Conservation (phyloP, 148 eudicot species). For the Gaultheria prostrata region DNA sequence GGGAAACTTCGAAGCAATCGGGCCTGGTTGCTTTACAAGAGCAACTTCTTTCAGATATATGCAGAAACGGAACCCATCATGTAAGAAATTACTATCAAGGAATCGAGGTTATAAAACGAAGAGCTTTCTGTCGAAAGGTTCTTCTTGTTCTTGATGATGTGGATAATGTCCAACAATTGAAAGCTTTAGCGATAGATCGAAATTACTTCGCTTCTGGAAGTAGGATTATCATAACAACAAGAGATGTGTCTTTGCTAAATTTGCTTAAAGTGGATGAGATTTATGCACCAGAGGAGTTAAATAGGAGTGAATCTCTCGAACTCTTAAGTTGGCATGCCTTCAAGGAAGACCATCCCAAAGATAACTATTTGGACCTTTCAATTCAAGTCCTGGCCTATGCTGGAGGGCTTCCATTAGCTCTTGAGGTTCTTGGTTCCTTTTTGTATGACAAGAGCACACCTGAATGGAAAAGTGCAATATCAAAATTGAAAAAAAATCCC, state of each 20-base stretch:
- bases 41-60: background rate
- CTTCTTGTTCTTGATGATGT: conserved; percentile 13
- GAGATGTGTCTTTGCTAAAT: background rate
- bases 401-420: background rate
- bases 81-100: background rate
- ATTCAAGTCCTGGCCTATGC: background rate
- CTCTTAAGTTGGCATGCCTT: conserved; percentile 11
- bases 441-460: background rate
- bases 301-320: background rate
- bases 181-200: background rate
- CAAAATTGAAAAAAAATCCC: background rate
- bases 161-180: background rate
- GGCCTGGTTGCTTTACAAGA: background rate
- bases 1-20: background rate
- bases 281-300: no score
- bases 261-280: background rate
- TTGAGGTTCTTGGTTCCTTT: background rate
- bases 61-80: no score
- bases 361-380: background rate
- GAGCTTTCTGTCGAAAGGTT: background rate
- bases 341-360: background rate
- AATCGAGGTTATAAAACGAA: background rate
- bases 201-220: background rate
- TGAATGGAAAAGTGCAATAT: conserved; percentile 3
- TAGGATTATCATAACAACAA: background rate